Base-by-base conservation (phyloP, 169 alveolate genomes). In the Plasmodium coatneyi region DNA sequence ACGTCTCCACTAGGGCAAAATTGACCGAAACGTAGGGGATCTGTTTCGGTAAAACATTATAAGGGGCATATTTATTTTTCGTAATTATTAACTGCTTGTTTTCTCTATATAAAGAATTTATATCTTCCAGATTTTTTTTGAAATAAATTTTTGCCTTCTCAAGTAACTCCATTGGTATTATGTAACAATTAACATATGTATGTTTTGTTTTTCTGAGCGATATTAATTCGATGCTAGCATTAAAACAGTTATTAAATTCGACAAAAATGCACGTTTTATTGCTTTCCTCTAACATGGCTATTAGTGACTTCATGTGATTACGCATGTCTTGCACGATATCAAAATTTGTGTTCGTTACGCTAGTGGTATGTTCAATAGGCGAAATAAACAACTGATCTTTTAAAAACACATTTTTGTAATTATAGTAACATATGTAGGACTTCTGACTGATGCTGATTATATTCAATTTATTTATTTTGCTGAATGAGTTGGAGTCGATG, bases 101-200 rank as follows among this genome's bases (percentile, higher is more conserved):
- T 91, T 91, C 95, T 91, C 95, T 91, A 91, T 91, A 91, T 56
- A 91, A 46, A 43, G 95, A 91, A 71, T 71, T 91, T 46, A 91
- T 66, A 80, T 91, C 95, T 46, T 91, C 86, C 71, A 91, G 12
- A 91, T 91, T 91, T 91, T 91, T 91, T 78, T 91, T 91, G 46
- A 91, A 91, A 91, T 91, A 91, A 80, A 80, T 70, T 80, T 91
- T 91, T 25, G 95, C 95, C 78, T 66, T 81, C 66, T 80, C 91
- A 52, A 91, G 60, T 81, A 91, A 43, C 28, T 91, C 92, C 80
- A 91, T 71, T 10, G 95, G 95, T 43, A 91, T 91, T 25, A 82
- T 46, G 78, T 91, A 91, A 81, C 95, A 91, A 81, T 91, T 91
- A 25, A 91, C 54, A 81, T 91, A 91, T 43, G 95, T 81, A 70